Conservation (phyloP, 2,329 filamentous ascomycete genomes). For the Westerdykella aurantiaca region DNA sequence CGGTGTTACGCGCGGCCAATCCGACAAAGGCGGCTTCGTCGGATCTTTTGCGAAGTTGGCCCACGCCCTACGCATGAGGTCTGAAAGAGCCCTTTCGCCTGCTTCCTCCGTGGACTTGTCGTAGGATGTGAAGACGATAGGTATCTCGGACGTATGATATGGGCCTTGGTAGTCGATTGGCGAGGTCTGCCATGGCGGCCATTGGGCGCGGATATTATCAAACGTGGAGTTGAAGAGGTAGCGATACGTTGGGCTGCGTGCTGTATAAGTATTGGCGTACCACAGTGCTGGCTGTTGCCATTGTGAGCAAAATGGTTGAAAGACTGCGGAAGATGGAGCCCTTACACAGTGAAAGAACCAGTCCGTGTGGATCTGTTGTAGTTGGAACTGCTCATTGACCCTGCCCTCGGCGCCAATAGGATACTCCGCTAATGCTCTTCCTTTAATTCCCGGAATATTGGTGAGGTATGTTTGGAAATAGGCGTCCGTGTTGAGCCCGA, state of each 20-base stretch:
- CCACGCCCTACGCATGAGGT: slow-evolving; percentile 18
- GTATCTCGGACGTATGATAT: slow-evolving; percentile 22
- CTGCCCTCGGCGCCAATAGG: slow-evolving; percentile 10
- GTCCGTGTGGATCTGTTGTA: slow-evolving; percentile 7
- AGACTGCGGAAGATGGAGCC: not conserved
- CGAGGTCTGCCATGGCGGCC: not conserved
- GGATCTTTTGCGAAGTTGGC: slow-evolving; percentile 27
- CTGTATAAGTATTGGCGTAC: slow-evolving; percentile 1
- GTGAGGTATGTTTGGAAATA: slow-evolving; percentile 10
- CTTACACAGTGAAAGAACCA: slow-evolving; percentile 9
- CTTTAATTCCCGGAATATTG: slow-evolving; percentile 9
- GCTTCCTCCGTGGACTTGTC: not conserved
- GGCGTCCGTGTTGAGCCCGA: slow-evolving; percentile 11
- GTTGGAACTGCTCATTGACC: not conserved
- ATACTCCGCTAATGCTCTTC: slow-evolving; percentile 13
- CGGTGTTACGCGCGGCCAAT: not conserved
- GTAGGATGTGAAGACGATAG: slow-evolving; percentile 21
- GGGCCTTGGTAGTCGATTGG: slow-evolving; percentile 9
- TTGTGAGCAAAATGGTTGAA: not conserved
- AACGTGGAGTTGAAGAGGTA: slow-evolving; percentile 26
- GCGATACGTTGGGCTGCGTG: slow-evolving; percentile 4
- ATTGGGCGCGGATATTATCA: slow-evolving; percentile 14
- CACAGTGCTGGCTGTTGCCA: slow-evolving; percentile 1
- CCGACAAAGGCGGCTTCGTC: not conserved
- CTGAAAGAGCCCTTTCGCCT: not conserved